Percentiles rank a stretch among this genome's conserved stretches.
These are phyloP conservation scores for Cetradonia linearis DNA, from an alignment of 495 filamentous ascomycete species.

Conservation along the genomic window DNA sequence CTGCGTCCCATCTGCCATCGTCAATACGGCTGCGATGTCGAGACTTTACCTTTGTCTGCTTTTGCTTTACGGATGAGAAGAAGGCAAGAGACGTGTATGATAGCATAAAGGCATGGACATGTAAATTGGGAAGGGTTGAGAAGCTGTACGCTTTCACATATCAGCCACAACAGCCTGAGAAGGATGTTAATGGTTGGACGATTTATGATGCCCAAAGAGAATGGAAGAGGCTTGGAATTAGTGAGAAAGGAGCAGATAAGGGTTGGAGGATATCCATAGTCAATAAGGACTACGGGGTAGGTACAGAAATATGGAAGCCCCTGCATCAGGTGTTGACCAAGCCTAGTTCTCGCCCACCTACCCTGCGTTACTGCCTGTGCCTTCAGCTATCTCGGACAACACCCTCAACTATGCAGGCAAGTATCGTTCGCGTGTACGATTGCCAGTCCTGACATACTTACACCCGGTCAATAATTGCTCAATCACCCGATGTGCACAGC, in stretches of 20 bases:
- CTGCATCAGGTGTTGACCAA: conserved; percentile 26
- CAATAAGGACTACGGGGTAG: conserved; percentile 70
- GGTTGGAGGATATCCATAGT: conserved; percentile 89
- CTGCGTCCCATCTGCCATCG: conserved; percentile 59
- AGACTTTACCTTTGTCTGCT: conserved; percentile 85
- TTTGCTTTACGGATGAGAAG: conserved; percentile 69
- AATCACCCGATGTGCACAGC: conserved; percentile 91
- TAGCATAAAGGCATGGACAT: conserved; percentile 71
- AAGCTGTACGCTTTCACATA: conserved; percentile 89
- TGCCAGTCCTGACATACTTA: conserved; percentile 83
- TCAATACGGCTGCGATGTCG: conserved; percentile 82
- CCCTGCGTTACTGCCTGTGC: conserved; percentile 73
- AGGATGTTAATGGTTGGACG: conserved; percentile 68
- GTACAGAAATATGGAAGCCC: conserved; percentile 13
- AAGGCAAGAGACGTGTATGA: conserved; percentile 82
- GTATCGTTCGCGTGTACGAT: conserved; percentile 77
- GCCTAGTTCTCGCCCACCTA: conserved; percentile 88
- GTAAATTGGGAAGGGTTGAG: conserved; percentile 71
- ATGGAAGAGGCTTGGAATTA: conserved; percentile 70
- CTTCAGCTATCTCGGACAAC: conserved; percentile 84
- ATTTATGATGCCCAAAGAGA: conserved; percentile 80
- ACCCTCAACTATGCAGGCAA: conserved; percentile 86
- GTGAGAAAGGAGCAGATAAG: conserved; percentile 57
- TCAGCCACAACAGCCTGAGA: conserved; percentile 61
- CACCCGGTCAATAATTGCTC: conserved; percentile 96